These are phyloP conservation scores for Cercophora sp. DNA, from an alignment of 495 filamentous ascomycete species.

Conservation along the genomic window DNA sequence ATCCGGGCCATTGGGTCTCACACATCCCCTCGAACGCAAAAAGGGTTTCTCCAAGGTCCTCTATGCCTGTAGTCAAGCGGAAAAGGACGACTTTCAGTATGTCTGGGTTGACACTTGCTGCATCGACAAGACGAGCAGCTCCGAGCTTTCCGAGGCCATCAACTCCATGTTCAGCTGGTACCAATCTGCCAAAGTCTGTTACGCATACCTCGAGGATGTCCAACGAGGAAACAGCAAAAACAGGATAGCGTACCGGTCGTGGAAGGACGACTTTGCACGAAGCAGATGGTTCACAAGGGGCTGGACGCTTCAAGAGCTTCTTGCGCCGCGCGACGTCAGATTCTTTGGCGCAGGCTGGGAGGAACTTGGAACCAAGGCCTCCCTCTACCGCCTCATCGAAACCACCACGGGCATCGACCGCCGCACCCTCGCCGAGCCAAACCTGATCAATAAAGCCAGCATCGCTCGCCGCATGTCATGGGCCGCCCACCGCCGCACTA, in stretches of 20 bases:
- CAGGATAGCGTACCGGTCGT: conserved; percentile 20
- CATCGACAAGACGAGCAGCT: background rate
- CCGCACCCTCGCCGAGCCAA: conserved; percentile 15
- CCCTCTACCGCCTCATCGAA: conserved; percentile 14
- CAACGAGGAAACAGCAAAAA: no score
- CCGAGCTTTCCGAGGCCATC: background rate
- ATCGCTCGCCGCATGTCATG: conserved; percentile 31
- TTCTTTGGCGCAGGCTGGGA: conserved; percentile 23
- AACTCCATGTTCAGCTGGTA: background rate
- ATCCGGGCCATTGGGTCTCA: no score
- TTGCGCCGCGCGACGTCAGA: conserved; percentile 18
- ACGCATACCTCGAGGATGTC: background rate
- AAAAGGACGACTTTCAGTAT: background rate
- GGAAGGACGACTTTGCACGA: conserved; percentile 20
- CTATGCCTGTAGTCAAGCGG: background rate
- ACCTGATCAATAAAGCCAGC: conserved; percentile 15
- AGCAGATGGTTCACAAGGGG: conserved; percentile 24
- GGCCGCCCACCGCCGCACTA: conserved; percentile 28
- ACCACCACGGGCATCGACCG: conserved; percentile 19
- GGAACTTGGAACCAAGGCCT: conserved; percentile 20
- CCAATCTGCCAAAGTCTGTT: background rate
- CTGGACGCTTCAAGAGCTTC: conserved; percentile 27
- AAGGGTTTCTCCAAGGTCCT: background rate
- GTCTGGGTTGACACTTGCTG: background rate
- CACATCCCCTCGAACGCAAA: background rate